Evolutionary conservation across 2,329 filamentous ascomycete species (phyloP).

Genomic region (Periconia sp.): DNA sequence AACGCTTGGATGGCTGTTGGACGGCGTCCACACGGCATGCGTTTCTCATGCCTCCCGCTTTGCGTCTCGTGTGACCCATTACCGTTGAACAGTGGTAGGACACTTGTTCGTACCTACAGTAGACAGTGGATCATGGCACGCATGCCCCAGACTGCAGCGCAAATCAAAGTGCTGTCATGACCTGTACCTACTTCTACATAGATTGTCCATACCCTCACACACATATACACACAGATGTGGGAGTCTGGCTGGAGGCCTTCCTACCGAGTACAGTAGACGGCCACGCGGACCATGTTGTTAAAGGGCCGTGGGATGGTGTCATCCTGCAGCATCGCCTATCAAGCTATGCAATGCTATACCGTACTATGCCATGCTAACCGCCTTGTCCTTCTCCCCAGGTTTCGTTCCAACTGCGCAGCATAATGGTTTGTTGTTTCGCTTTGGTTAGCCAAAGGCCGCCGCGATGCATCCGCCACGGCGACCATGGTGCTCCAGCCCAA

Average conservation of each 20-base stretch:
- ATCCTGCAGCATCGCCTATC: slow-evolving; percentile 6
- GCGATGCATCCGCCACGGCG: too few relatives aligned
- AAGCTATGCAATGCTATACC: background rate
- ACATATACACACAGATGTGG: background rate
- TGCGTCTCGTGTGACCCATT: background rate
- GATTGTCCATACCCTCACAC: background rate
- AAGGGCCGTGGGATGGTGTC: slow-evolving; percentile 7
- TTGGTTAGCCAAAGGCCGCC: background rate
- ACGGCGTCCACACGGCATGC: background rate
- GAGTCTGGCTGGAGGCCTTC: too few relatives aligned
- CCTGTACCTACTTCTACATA: background rate
- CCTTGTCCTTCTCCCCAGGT: too few relatives aligned
- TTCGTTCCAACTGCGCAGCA: too few relatives aligned
- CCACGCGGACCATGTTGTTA: slow-evolving; percentile 17
- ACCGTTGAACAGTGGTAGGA: background rate
- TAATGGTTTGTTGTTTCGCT: background rate
- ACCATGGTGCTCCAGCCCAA: background rate
- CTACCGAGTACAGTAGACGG: too few relatives aligned
- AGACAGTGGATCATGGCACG: background rate
- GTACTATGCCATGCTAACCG: too few relatives aligned
- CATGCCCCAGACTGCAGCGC: too few relatives aligned
- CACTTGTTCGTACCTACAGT: too few relatives aligned
- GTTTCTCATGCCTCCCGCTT: background rate
- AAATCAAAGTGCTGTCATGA: too few relatives aligned
- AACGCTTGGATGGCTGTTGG: background rate